Evolutionary conservation across 768 basidiomycete species (phyloP), one percentile per base, ranked within the genome.

Genomic region (Punctularia strigosozonata): DNA sequence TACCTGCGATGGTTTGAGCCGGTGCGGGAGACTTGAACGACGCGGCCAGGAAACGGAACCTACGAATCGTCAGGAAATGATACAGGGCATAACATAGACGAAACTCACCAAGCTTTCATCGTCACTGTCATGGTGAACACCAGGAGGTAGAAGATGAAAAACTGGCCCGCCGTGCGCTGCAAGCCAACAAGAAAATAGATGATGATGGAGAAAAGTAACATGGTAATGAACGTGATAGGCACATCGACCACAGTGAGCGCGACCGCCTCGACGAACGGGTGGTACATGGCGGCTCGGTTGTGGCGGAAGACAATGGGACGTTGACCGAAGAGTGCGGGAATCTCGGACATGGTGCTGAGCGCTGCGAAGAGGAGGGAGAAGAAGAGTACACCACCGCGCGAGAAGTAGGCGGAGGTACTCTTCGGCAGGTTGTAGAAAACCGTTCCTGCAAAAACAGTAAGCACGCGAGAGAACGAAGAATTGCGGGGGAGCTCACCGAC

Each of bases 71-170:
- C n/a, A n/a, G n/a, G n/a, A n/a, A n/a, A n/a, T n/a, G n/a, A n/a
- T n/a, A n/a, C n/a, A n/a, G n/a, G n/a, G n/a, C n/a, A n/a, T n/a
- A n/a, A n/a, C n/a, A n/a, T n/a, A n/a, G n/a, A n/a, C n/a, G n/a
- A n/a, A n/a, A n/a, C n/a, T n/a, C n/a, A 92, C 66, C 79, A 77
- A 0, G 74, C 76, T 54, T 79, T 80, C 72, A 88, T 80, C 6
- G 76, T 58, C 18, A 86, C 38, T 24, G 77, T 67, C 42, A 77
- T 68, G 3, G 64, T 55, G 37, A 75, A 64, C n/a, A 75, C 47
- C 43, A 77, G 71, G 17, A 86, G 51, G 51, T 71, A 68, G 53
- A 69, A 76, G 18, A 65, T 71, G 51, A 84, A 82, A 58, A 78
- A 87, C 47, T 81, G 76, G 2, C 51, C 52, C 1, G 73, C 72